Evolutionary conservation across 371 early-diverging fungal species (phyloP).

Genomic region (Haplosporangium sp.): DNA sequence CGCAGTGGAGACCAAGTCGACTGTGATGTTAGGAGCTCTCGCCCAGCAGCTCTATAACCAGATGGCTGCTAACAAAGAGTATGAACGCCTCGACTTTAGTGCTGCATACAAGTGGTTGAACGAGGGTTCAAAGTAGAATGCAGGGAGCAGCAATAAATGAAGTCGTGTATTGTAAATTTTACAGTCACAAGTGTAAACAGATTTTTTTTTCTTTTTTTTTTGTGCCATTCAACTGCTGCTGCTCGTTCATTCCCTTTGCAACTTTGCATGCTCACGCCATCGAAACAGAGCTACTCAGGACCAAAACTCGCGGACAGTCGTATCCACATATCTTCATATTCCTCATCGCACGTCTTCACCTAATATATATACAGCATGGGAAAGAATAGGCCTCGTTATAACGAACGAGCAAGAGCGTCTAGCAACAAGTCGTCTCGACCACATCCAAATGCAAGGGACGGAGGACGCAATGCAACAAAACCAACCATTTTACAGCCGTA

Average conservation of each 20-base stretch:
- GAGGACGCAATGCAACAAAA: conserved; percentile 56
- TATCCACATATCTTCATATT: not conserved
- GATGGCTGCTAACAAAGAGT: conserved; percentile 66
- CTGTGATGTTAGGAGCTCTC: conserved; percentile 79
- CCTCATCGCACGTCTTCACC: not conserved
- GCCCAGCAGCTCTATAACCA: conserved; percentile 85
- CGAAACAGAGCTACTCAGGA: too few species aligned
- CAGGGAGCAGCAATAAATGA: not conserved
- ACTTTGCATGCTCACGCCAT: too few species aligned
- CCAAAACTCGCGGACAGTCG: too few species aligned
- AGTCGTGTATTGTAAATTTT: not conserved
- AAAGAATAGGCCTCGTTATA: conserved; percentile 68
- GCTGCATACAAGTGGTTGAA: conserved; percentile 79
- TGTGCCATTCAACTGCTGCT: not conserved
- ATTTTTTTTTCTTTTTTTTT: conserved; percentile 21
- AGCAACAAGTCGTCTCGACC: conserved; percentile 57
- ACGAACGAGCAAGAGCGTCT: conserved; percentile 66
- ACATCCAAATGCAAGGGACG: conserved; percentile 64
- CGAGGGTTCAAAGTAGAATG: conserved; percentile 31
- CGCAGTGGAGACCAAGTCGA: conserved; percentile 79
- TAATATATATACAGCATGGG: conserved; percentile 57
- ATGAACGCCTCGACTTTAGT: conserved; percentile 77
- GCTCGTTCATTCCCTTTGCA: conserved; percentile 7
- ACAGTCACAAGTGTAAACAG: not conserved
- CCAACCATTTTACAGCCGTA: conserved; percentile 27